phyloP scores from a whole-genome alignment of 169 alveolate species.

The Cryptosporidium tyzzeri region DNA sequence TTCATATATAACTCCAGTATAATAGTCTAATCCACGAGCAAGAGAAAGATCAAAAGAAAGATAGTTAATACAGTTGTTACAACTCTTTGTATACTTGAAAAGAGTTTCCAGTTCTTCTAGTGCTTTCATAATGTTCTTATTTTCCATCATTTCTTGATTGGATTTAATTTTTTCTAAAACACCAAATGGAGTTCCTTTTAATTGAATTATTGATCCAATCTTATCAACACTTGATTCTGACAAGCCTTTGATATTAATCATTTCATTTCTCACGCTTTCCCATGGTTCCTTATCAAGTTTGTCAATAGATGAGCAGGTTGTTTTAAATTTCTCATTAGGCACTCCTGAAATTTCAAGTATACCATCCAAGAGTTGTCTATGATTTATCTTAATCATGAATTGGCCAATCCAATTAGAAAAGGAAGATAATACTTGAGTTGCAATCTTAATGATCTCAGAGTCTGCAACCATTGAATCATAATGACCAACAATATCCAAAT shows the following conservation, averaged over 20 bases:
- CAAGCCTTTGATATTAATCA: slow-evolving; percentile 91
- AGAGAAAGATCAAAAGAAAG: slow-evolving; percentile 90
- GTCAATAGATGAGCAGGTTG: slow-evolving; percentile 95
- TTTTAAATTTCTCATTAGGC: slow-evolving; percentile 87
- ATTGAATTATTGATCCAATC: slow-evolving; percentile 85
- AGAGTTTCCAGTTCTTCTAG: slow-evolving; percentile 83
- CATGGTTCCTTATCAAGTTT: slow-evolving; percentile 96
- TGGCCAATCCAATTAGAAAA: slow-evolving; percentile 85
- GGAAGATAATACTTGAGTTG: slow-evolving; percentile 86
- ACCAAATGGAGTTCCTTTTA: slow-evolving; percentile 86
- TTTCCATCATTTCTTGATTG: slow-evolving; percentile 41
- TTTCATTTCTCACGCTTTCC: slow-evolving; percentile 91
- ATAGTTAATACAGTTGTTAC: slow-evolving; percentile 59
- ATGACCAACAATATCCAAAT: slow-evolving; percentile 95
- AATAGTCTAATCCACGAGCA: slow-evolving; percentile 97
- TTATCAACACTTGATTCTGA: slow-evolving; percentile 85
- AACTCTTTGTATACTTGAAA: slow-evolving; percentile 76
- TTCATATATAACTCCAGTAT: slow-evolving; percentile 96
- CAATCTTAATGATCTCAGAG: slow-evolving; percentile 93
- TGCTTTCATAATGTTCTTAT: slow-evolving; percentile 80
- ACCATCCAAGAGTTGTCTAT: slow-evolving; percentile 92
- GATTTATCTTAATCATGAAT: slow-evolving; percentile 91
- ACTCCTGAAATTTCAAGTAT: slow-evolving; percentile 91
- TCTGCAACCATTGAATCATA: slow-evolving; percentile 93
- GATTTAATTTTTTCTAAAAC: slow-evolving; percentile 80